These are phyloP conservation scores for Lepidium didymum DNA, from an alignment of 345 rosid genomes.

Conservation along the genomic window DNA sequence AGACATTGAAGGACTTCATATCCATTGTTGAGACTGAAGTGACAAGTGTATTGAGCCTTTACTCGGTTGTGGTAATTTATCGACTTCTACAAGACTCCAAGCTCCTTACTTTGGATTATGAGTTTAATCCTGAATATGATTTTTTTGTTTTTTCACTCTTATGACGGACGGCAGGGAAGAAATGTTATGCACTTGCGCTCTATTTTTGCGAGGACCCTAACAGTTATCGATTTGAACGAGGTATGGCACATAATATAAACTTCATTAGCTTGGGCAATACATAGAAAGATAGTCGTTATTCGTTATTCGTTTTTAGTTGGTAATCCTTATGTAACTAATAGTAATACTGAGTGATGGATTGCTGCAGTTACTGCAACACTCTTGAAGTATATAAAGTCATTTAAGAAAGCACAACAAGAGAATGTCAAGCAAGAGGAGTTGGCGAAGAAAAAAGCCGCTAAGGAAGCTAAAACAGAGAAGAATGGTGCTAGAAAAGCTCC, in stretches of 20 bases:
- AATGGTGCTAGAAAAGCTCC: too few relatives aligned
- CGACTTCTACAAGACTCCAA: constrained; percentile 3
- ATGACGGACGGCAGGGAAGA: constrained; percentile 58
- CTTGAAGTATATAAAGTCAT: constrained; percentile 70
- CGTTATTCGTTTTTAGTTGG: neutral
- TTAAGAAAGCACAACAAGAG: constrained; percentile 92
- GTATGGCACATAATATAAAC: constrained; percentile 31
- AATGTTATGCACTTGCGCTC: constrained; percentile 91
- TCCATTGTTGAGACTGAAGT: constrained; percentile 74
- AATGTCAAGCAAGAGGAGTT: constrained; percentile 82
- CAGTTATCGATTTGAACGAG: constrained; percentile 96
- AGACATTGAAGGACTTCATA: constrained; percentile 81
- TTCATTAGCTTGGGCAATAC: neutral
- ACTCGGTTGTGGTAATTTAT: constrained; percentile 72
- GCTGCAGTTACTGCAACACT: constrained; percentile 82
- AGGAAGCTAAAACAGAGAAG: constrained; percentile 95
- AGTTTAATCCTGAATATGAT: neutral
- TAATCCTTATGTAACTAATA: neutral
- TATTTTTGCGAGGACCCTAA: constrained; percentile 98
- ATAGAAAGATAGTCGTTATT: neutral
- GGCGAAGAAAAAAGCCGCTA: constrained; percentile 84
- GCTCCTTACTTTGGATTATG: constrained; percentile 1
- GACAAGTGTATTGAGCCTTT: constrained; percentile 62
- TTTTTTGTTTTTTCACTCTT: neutral
- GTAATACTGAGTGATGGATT: neutral